Evolutionary conservation across 2,329 filamentous ascomycete genomes (phyloP).

Genomic region (Lasiodiplodia gonubiensis): DNA sequence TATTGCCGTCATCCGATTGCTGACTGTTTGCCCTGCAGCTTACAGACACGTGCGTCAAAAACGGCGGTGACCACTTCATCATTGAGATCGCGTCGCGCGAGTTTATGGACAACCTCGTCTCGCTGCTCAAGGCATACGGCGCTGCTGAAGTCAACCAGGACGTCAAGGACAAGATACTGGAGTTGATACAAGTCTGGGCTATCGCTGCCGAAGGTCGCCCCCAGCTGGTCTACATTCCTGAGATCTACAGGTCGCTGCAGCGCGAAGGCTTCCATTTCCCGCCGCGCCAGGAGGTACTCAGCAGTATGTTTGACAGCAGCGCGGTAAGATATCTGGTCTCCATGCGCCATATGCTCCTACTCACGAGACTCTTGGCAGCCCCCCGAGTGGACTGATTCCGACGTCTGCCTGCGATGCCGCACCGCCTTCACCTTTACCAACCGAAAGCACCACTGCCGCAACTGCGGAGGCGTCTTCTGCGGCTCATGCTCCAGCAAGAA

Average conservation of each 20-base stretch:
- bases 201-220: conserved; percentile 83
- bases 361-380: conserved; percentile 62
- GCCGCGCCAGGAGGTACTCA: conserved; percentile 83
- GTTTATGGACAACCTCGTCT: conserved; percentile 97
- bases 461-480: conserved; percentile 97
- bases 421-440: conserved; percentile 97
- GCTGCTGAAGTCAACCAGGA: conserved; percentile 77
- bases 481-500: conserved; percentile 91
- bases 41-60: conserved; percentile 98
- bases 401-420: conserved; percentile 97
- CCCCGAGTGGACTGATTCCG: conserved; percentile 96
- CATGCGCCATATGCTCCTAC: neutral
- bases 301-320: conserved; percentile 96
- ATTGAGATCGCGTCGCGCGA: conserved; percentile 94
- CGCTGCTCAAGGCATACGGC: conserved; percentile 82
- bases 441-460: conserved; percentile 96
- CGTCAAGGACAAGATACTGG: conserved; percentile 87
- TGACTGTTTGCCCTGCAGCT: conserved; percentile 60
- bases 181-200: conserved; percentile 93
- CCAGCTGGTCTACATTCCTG: conserved; percentile 83
- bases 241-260: conserved; percentile 83
- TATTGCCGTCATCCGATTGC: neutral
- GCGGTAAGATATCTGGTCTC: conserved; percentile 65
- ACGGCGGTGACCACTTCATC: conserved; percentile 94
- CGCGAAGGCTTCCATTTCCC: conserved; percentile 88